Conservation (phyloP, 139 green algal genomes). For the Micractinium conductrix region DNA sequence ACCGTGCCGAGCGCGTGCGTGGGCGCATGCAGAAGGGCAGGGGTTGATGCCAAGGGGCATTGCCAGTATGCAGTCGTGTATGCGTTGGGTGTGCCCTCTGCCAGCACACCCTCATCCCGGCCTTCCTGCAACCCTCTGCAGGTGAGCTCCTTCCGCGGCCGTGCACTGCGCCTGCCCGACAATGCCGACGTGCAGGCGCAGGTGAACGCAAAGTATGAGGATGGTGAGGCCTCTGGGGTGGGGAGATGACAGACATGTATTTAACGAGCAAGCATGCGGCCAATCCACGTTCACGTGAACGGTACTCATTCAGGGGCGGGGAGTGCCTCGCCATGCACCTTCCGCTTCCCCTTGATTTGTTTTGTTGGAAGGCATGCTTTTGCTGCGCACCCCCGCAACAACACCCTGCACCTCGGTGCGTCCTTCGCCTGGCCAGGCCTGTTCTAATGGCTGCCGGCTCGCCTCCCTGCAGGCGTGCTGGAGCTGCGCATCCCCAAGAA, state of each 20-base stretch:
- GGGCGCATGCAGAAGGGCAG: too few relatives aligned
- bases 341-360: not conserved
- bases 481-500: conserved; percentile 20
- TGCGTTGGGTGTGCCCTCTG: not conserved
- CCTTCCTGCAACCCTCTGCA: not conserved
- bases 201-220: conserved; percentile 9
- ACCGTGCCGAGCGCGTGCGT: conserved; percentile 25
- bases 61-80: not conserved
- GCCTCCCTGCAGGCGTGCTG: conserved; percentile 6
- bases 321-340: too few relatives aligned
- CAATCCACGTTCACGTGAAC: too few relatives aligned
- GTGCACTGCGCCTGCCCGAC: conserved; percentile 39
- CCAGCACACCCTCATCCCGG: not conserved
- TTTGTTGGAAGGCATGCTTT: too few relatives aligned
- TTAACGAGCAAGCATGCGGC: not conserved
- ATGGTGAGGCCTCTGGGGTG: not conserved
- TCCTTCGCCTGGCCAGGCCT: too few relatives aligned
- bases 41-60: too few relatives aligned
- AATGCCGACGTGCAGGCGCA: conserved; percentile 35
- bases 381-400: too few relatives aligned
- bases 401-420: too few relatives aligned
- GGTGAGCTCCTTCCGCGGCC: conserved; percentile 26
- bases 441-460: not conserved
- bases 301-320: too few relatives aligned
- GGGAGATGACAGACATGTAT: not conserved